These are phyloP conservation scores for Stylosanthes scabra DNA, from an alignment of 331 rosid genomes.

Conservation along the genomic window DNA sequence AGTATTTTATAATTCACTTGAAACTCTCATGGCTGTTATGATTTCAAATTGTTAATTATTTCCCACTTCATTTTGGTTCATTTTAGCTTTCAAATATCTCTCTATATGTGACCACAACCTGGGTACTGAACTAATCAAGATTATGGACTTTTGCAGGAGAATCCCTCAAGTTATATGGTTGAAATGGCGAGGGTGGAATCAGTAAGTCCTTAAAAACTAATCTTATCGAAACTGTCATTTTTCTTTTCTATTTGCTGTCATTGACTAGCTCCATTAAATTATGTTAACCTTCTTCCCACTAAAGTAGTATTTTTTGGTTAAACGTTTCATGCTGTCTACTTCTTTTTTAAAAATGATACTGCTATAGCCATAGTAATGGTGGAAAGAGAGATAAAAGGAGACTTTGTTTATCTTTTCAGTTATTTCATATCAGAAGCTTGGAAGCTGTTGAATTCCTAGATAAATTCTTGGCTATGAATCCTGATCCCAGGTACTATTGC, in stretches of 20 bases:
- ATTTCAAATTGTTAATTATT: neutral
- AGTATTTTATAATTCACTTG: slow-evolving; percentile 5
- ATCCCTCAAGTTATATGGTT: slow-evolving; percentile 80
- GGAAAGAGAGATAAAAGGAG: slow-evolving; percentile 35
- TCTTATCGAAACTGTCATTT: neutral
- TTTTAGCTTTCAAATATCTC: neutral
- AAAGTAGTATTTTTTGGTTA: neutral
- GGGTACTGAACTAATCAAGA: neutral
- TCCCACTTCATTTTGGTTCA: neutral
- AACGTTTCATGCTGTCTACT: slow-evolving; percentile 21
- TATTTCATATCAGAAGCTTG: slow-evolving; percentile 67
- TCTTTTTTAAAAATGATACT: neutral
- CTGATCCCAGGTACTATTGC: slow-evolving; percentile 72
- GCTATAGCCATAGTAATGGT: slow-evolving; percentile 8
- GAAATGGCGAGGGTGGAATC: slow-evolving; percentile 80
- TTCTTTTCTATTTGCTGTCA: neutral
- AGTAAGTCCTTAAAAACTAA: slow-evolving; percentile 60
- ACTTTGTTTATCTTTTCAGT: slow-evolving; percentile 49
- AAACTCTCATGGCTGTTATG: neutral
- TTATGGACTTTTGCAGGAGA: slow-evolving; percentile 61
- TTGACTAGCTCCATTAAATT: slow-evolving; percentile 4
- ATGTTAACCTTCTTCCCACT: slow-evolving; percentile 8
- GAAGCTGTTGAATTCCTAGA: slow-evolving; percentile 87
- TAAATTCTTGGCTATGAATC: slow-evolving; percentile 83
- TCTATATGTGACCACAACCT: slow-evolving; percentile 17